A percentile compares a stretch with the other conserved stretches of the same genome.
phyloP scores from a whole-genome alignment of 371 early-diverging fungal genomes.

The Enterospora canceri region DNA sequence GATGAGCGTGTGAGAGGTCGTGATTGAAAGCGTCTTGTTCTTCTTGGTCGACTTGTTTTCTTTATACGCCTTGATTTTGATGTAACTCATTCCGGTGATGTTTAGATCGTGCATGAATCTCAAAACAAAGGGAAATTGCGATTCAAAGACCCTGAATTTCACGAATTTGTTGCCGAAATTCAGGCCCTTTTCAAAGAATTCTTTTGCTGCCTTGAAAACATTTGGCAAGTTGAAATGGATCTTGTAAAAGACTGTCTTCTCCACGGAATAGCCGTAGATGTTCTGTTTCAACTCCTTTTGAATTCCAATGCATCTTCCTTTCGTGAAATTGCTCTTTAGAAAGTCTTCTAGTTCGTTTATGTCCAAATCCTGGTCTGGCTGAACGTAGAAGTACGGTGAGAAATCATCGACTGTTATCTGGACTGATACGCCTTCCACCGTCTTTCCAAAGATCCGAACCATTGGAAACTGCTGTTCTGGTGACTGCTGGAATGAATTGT shows the following conservation, averaged over 20 bases:
- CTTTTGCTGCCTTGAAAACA: slow-evolving; percentile 45
- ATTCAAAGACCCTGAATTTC: slow-evolving; percentile 65
- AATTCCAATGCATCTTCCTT: slow-evolving; percentile 51
- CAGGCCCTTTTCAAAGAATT: slow-evolving; percentile 49
- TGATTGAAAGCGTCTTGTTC: slow-evolving; percentile 69
- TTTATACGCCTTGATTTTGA: slow-evolving; percentile 36
- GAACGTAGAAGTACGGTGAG: slow-evolving; percentile 81
- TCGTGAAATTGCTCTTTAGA: slow-evolving; percentile 15
- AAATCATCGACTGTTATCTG: slow-evolving; percentile 78
- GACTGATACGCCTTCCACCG: slow-evolving; percentile 66
- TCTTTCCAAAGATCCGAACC: slow-evolving; percentile 47
- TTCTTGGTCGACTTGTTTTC: background rate
- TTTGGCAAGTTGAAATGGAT: slow-evolving; percentile 59
- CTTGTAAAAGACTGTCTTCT: slow-evolving; percentile 53
- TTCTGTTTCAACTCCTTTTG: slow-evolving; percentile 64
- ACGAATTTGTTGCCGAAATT: slow-evolving; percentile 1
- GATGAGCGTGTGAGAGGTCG: slow-evolving; percentile 61
- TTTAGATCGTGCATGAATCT: slow-evolving; percentile 91
- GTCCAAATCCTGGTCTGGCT: slow-evolving; percentile 61
- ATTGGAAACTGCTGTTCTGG: slow-evolving; percentile 18
- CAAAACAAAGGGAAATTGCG: slow-evolving; percentile 71
- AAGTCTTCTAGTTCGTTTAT: slow-evolving; percentile 13
- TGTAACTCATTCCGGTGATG: slow-evolving; percentile 72
- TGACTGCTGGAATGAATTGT: slow-evolving; percentile 6
- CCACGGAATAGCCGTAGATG: slow-evolving; percentile 61